Evolutionary conservation across 2,329 filamentous ascomycete genomes (phyloP).

Genomic region (Macrophomina pseudophaseolina): DNA sequence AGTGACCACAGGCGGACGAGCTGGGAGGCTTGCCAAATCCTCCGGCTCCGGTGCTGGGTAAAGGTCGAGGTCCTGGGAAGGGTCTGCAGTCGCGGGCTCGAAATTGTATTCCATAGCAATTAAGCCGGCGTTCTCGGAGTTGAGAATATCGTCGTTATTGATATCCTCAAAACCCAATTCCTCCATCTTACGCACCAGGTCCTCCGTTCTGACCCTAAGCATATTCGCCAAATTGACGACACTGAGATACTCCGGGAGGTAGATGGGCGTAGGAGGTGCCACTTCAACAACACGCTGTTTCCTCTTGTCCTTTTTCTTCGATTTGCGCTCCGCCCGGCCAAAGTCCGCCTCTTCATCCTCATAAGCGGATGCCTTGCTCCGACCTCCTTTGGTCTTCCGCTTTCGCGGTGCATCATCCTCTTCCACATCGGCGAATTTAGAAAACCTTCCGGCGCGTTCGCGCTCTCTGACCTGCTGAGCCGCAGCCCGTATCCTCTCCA

Average conservation of each 20-base stretch:
- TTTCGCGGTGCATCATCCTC: slow-evolving; percentile 33
- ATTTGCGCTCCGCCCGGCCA: slow-evolving; percentile 36
- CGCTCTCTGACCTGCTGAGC: background rate
- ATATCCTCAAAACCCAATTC: slow-evolving; percentile 90
- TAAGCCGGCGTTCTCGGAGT: slow-evolving; percentile 86
- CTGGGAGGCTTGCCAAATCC: slow-evolving; percentile 70
- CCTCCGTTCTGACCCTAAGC: slow-evolving; percentile 70
- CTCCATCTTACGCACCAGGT: slow-evolving; percentile 76
- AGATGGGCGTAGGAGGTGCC: slow-evolving; percentile 57
- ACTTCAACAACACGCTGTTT: slow-evolving; percentile 29
- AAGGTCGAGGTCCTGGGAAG: slow-evolving; percentile 71
- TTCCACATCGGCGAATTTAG: slow-evolving; percentile 29
- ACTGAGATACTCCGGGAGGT: slow-evolving; percentile 88
- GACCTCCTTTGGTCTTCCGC: slow-evolving; percentile 29
- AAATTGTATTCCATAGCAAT: slow-evolving; percentile 93
- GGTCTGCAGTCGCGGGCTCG: slow-evolving; percentile 74
- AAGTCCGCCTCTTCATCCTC: slow-evolving; percentile 29
- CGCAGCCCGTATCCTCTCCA: background rate
- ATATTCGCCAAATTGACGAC: slow-evolving; percentile 80
- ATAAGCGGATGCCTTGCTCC: slow-evolving; percentile 23
- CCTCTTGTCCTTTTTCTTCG: slow-evolving; percentile 30
- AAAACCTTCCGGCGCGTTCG: slow-evolving; percentile 5
- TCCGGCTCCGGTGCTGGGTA: slow-evolving; percentile 65
- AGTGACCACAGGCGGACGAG: slow-evolving; percentile 89
- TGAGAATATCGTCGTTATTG: slow-evolving; percentile 81